phyloP scores from a whole-genome alignment of 2,329 filamentous ascomycete genomes.

The Epichloe elymi region DNA sequence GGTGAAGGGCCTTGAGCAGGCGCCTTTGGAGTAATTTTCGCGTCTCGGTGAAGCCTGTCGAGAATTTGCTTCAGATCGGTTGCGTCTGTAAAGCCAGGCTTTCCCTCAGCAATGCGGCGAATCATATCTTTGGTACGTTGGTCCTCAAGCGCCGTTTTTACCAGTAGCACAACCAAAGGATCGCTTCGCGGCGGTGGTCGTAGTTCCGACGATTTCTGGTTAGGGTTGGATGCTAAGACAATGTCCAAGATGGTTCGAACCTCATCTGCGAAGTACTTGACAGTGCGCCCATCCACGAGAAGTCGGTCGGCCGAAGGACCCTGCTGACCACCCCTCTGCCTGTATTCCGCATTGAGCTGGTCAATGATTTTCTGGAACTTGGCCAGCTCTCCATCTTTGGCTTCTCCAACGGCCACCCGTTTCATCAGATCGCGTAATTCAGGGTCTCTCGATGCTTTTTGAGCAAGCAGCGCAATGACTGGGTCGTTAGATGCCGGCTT shows the following conservation, averaged over 20 bases:
- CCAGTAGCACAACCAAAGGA: constrained; percentile 40
- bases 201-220: constrained; percentile 39
- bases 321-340: constrained; percentile 34
- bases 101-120: constrained; percentile 37
- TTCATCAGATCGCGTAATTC: constrained; percentile 71
- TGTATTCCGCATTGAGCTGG: constrained; percentile 53
- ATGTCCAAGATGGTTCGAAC: constrained; percentile 45
- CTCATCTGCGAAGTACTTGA: constrained; percentile 47
- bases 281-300: constrained; percentile 40
- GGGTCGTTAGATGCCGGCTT: constrained; percentile 43
- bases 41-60: constrained; percentile 33
- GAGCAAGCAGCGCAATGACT: constrained; percentile 68
- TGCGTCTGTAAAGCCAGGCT: constrained; percentile 37
- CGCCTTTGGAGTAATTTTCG: constrained; percentile 21
- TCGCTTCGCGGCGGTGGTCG: constrained; percentile 41
- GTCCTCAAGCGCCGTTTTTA: constrained; percentile 45
- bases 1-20: constrained; percentile 15
- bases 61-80: constrained; percentile 40
- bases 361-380: constrained; percentile 74
- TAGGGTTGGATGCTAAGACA: constrained; percentile 44
- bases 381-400: constrained; percentile 55
- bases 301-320: constrained; percentile 42
- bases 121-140: constrained; percentile 35
- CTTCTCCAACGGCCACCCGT: constrained; percentile 63
- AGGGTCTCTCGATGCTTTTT: constrained; percentile 59